Evolutionary conservation across 192 early-diverging fungal species (phyloP).

Genomic region (Entophlyctis luteolus): DNA sequence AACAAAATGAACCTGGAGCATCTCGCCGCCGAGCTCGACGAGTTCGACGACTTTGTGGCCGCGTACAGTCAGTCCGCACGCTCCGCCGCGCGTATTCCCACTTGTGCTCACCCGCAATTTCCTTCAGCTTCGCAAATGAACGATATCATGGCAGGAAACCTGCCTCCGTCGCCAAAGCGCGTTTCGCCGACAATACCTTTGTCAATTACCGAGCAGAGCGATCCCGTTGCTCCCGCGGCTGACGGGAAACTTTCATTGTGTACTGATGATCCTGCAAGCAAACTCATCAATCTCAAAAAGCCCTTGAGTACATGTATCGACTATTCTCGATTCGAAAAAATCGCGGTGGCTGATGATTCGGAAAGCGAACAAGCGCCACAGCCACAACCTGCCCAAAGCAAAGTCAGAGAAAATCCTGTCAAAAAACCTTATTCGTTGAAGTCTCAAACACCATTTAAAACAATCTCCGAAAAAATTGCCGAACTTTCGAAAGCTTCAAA

Average conservation of each 20-base stretch:
- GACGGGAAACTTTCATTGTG: no score
- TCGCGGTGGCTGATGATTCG: background rate
- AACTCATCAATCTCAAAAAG: background rate
- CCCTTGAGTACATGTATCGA: slow-evolving; percentile 14
- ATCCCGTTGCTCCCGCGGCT: no score
- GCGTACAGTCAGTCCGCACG: background rate
- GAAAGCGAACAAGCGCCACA: background rate
- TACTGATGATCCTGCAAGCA: no score
- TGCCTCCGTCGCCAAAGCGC: no score
- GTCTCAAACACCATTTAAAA: background rate
- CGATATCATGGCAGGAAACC: slow-evolving; percentile 8
- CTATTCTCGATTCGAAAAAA: slow-evolving; percentile 23
- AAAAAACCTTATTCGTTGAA: slow-evolving; percentile 5
- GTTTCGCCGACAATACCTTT: no score
- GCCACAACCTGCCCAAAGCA: background rate
- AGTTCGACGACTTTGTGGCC: slow-evolving; percentile 16
- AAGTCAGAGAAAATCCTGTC: background rate
- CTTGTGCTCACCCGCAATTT: background rate
- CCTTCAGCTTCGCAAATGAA: slow-evolving; percentile 10
- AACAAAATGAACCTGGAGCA: slow-evolving; percentile 11
- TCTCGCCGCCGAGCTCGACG: slow-evolving; percentile 18
- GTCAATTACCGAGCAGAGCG: no score
- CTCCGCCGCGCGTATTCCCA: background rate
- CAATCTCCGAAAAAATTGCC: background rate
- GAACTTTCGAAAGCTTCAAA: background rate